Base-by-base conservation (phyloP, 2,329 filamentous ascomycete species). In the Cryoendolithus antarcticus region DNA sequence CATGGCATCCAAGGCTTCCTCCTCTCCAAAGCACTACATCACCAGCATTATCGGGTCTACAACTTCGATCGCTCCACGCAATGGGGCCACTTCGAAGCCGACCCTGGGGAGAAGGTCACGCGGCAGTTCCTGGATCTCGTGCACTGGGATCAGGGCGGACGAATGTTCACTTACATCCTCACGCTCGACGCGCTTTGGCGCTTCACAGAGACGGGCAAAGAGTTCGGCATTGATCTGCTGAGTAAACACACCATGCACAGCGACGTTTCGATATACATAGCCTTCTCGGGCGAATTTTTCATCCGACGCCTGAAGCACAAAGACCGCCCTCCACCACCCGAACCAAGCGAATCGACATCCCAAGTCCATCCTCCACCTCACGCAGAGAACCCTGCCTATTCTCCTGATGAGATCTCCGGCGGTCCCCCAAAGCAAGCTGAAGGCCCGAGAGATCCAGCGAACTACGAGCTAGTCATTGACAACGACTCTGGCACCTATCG, bases 231-330 rank as follows among this genome's bases (percentile, higher is more conserved):
- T 52, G 89, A 95, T 62, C 69, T 95, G 59, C 64, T 96, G 52
- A 86, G 80, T 60, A 96, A 96, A 59, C 89, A 96, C 61, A 93
- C 86, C 31, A 94, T 96, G 86, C 89, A 96, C 64, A 89, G 84
- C 48, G 80, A 95, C 59, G 88, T 94, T 1, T 82, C 79, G 29
- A 82, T 84, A 2, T 94, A 94, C 58, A 85, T 95, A 47, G 89
- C 88, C 13, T 95, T 80, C 57, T 86, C 83, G 0, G 89, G 89
- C 32, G 89, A 96, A 56, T 96, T 96, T 61, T 91, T 95, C 58
- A 72, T 96, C 45, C 75, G 86, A 9, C 74, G 82, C 2, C 68
- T 84, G 19, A 72, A 68, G 45, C 68, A 74, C 49, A 61, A 59
- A 4, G 55, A 61, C 38, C 61, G 57, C 13, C 51, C 53, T 36